These are phyloP conservation scores for Colletotrichum graminicola DNA, from an alignment of 2,329 filamentous ascomycete species.

Conservation along the genomic window DNA sequence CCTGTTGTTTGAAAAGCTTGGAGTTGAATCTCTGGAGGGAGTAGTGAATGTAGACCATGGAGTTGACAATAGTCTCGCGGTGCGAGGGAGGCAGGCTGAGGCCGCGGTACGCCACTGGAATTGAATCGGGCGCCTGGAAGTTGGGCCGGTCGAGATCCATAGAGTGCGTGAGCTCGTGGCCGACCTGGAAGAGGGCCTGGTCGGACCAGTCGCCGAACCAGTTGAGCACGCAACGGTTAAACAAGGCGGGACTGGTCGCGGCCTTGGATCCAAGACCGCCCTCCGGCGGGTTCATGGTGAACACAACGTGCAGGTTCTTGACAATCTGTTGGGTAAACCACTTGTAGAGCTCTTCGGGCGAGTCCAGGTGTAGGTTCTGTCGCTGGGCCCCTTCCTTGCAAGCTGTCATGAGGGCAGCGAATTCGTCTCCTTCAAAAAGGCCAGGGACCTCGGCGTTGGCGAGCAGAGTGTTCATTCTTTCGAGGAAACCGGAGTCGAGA, in stretches of 20 bases:
- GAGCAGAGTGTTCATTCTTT: conserved; percentile 98
- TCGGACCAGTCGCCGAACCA: conserved; percentile 99
- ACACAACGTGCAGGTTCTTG: conserved; percentile 98
- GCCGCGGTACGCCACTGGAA: conserved; percentile 91
- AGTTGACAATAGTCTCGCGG: conserved; percentile 92
- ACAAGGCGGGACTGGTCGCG: conserved; percentile 95
- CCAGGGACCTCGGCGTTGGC: conserved; percentile 99
- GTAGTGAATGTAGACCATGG: conserved; percentile 99
- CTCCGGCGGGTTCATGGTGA: conserved; percentile 99
- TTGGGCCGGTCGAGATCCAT: conserved; percentile 92
- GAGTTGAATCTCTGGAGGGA: conserved; percentile 91
- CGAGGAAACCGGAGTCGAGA: conserved; percentile 96
- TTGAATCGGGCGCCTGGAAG: conserved; percentile 88
- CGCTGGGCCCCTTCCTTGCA: conserved; percentile 98
- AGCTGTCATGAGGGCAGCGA: conserved; percentile 97
- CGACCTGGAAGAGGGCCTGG: conserved; percentile 97
- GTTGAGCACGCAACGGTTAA: conserved; percentile 99
- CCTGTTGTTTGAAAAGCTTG: conserved; percentile 91
- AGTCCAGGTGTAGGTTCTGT: conserved; percentile 94
- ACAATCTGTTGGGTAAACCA: conserved; percentile 99
- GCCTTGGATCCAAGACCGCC: conserved; percentile 95
- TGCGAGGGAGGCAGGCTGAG: conserved; percentile 88
- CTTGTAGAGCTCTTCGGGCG: conserved; percentile 99
- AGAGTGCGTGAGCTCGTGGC: conserved; percentile 94
- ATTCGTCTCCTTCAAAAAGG: conserved; percentile 98